Conservation (phyloP, 2,329 filamentous ascomycete genomes). For the Metarhizium rileyi region DNA sequence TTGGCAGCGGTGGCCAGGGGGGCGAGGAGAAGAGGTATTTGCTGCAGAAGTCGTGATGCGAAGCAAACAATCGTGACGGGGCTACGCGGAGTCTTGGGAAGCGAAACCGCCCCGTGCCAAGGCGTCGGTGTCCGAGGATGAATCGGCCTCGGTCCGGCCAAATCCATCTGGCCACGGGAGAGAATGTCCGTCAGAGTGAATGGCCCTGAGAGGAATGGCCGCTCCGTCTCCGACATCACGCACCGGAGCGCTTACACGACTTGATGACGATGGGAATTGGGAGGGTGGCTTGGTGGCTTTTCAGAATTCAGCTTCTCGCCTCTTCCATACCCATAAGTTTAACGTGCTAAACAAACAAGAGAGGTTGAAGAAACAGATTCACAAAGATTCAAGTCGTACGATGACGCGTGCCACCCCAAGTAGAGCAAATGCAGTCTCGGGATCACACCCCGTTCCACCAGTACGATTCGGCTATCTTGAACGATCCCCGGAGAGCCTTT, state of each 20-base stretch:
- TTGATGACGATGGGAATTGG: not conserved
- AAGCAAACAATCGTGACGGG: no score
- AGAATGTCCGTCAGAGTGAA: not conserved
- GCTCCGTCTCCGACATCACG: no score
- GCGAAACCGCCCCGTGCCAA: no score
- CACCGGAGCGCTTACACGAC: not conserved
- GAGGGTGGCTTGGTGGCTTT: not conserved
- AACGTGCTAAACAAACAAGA: not conserved
- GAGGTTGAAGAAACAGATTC: not conserved
- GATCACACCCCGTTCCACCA: conserved; percentile 41
- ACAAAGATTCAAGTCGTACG: not conserved
- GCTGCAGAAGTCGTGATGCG: conserved; percentile 11
- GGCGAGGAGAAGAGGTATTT: conserved; percentile 31
- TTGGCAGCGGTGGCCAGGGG: conserved; percentile 35
- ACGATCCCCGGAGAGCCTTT: conserved; percentile 39
- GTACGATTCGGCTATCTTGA: conserved; percentile 49
- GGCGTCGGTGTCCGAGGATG: not conserved
- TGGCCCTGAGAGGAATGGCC: not conserved
- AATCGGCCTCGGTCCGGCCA: not conserved
- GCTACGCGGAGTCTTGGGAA: not conserved
- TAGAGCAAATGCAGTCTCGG: not conserved
- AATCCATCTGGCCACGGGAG: not conserved
- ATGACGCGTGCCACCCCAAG: not conserved
- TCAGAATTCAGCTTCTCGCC: no score
- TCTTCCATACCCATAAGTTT: not conserved